Percentiles rank a stretch among this genome's conserved stretches.
Conservation (phyloP, 1,284 basidiomycete genomes). For the Pisolithus thermaeus region DNA sequence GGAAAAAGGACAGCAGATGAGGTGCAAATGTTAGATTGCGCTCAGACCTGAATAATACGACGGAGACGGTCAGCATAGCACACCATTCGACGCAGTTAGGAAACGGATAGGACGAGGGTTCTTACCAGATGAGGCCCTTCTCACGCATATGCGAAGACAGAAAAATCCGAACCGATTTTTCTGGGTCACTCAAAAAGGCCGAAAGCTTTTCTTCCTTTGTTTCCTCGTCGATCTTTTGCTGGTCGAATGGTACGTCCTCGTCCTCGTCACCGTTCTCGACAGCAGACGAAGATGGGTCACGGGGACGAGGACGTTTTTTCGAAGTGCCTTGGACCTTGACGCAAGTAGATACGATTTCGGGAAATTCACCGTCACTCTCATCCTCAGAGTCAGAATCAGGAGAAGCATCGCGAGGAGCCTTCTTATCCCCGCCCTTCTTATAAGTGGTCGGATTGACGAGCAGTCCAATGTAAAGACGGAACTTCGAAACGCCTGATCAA, state of each 20-base stretch:
- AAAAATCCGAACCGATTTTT: conserved; percentile 47
- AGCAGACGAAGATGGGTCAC: conserved; percentile 3
- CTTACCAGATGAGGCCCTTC: conserved; percentile 57
- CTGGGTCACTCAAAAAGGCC: conserved; percentile 55
- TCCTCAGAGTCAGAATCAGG: conserved; percentile 25
- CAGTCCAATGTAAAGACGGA: conserved; percentile 51
- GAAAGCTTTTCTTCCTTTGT: conserved; percentile 42
- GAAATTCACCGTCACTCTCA: conserved; percentile 14
- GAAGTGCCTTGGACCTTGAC: neutral
- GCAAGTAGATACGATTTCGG: too few relatives aligned
- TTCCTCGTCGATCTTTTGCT: conserved; percentile 31
- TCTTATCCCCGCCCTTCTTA: conserved; percentile 24
- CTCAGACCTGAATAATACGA: conserved; percentile 32
- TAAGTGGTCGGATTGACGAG: conserved; percentile 34
- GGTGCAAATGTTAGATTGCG: conserved; percentile 43
- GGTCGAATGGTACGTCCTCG: conserved; percentile 29
- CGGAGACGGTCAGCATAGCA: neutral
- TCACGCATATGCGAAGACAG: conserved; percentile 60
- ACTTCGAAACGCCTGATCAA: conserved; percentile 31
- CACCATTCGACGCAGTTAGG: neutral
- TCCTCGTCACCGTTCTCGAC: conserved; percentile 27
- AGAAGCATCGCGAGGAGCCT: conserved; percentile 19
- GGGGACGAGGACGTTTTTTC: conserved; percentile 19
- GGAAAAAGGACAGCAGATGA: conserved; percentile 54
- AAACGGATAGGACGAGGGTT: conserved; percentile 9